Conservation (phyloP, 768 basidiomycete genomes). For the Tylopilus subfusipes region DNA sequence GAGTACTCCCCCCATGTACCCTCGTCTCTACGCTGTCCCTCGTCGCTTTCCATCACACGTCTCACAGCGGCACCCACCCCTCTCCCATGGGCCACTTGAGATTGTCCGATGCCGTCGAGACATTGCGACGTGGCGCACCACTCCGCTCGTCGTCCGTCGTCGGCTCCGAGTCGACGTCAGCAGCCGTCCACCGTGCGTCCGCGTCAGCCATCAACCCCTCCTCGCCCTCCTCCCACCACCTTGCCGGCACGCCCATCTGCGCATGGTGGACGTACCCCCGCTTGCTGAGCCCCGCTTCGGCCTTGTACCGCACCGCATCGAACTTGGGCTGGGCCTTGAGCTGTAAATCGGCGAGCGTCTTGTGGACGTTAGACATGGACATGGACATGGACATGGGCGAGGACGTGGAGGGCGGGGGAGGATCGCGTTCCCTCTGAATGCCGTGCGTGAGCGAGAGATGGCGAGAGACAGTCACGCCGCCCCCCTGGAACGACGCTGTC, state of each 20-base stretch:
- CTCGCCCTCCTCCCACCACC: slow-evolving; percentile 36
- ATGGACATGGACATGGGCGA: slow-evolving; percentile 36
- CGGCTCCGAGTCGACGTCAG: slow-evolving; percentile 22
- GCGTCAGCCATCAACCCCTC: slow-evolving; percentile 37
- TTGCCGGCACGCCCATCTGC: slow-evolving; percentile 20
- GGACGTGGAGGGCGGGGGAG: slow-evolving; percentile 14
- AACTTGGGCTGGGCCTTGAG: slow-evolving; percentile 47
- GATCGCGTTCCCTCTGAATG: slow-evolving; percentile 15
- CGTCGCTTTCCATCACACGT: background rate
- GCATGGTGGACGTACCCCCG: slow-evolving; percentile 52
- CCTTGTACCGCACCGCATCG: slow-evolving; percentile 66
- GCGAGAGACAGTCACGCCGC: slow-evolving; percentile 37
- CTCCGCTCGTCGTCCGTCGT: slow-evolving; percentile 27
- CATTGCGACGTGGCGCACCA: slow-evolving; percentile 10
- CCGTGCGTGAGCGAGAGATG: slow-evolving; percentile 38
- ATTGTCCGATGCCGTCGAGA: slow-evolving; percentile 38
- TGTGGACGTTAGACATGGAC: slow-evolving; percentile 41
- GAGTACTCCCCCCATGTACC: slow-evolving; percentile 3
- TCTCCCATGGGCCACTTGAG: slow-evolving; percentile 61
- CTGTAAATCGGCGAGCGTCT: slow-evolving; percentile 40
- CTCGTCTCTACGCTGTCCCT: slow-evolving; percentile 2
- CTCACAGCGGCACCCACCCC: slow-evolving; percentile 47
- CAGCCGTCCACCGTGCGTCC: slow-evolving; percentile 32
- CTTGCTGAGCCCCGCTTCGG: slow-evolving; percentile 61
- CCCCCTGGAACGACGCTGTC: slow-evolving; percentile 22